phyloP scores from a whole-genome alignment of 441 rosid species.

The California macrophylla region DNA sequence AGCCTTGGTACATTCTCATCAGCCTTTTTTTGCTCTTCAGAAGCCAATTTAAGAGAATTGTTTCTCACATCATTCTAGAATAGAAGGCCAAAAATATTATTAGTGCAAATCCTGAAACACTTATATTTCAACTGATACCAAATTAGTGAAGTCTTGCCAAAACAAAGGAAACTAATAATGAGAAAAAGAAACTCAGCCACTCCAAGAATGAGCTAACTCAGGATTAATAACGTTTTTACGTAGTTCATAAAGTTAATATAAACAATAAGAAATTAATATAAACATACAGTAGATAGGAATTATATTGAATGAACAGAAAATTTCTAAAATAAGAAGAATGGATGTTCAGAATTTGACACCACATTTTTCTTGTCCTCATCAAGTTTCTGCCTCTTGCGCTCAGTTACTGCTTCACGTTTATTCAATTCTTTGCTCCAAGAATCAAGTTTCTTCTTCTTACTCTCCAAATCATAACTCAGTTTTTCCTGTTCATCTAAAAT shows the following conservation, averaged over 20 bases:
- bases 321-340: neutral
- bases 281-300: neutral
- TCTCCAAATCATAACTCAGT: conserved; percentile 47
- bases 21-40: conserved; percentile 65
- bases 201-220: neutral
- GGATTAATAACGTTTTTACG: neutral
- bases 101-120: neutral
- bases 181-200: neutral
- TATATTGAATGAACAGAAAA: neutral
- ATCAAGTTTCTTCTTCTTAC: conserved; percentile 44
- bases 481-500: conserved; percentile 55
- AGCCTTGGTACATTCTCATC: conserved; percentile 64
- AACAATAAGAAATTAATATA: neutral
- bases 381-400: conserved; percentile 68
- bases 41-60: conserved; percentile 60
- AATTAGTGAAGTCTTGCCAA: neutral
- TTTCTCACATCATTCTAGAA: conserved; percentile 53
- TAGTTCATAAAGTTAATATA: neutral
- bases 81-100: neutral
- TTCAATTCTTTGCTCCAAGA: conserved; percentile 45
- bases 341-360: conserved; percentile 4
- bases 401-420: conserved; percentile 72
- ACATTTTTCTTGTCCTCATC: conserved; percentile 76
- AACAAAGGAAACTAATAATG: neutral
- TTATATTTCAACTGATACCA: neutral